Evolutionary conservation across 306 rosid species (phyloP), one percentile per base, ranked within the genome.

Genomic region (Vigna reflexopilosa): DNA sequence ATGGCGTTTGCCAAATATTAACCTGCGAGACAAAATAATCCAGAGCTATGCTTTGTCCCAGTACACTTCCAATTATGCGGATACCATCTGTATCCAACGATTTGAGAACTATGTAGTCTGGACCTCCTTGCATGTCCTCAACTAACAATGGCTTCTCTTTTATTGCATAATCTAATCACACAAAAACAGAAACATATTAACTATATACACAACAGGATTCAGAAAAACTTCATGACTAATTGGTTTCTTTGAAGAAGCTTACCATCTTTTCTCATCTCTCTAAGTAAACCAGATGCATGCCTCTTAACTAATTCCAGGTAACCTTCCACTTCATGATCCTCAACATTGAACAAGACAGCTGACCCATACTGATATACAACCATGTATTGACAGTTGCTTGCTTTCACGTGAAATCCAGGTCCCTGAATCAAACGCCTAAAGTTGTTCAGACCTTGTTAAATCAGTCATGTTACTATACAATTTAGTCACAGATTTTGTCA

Each of bases 11-110:
- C 13, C 71, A 15, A 34, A 61, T 75, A 72, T 38, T 73, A 71
- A 93, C 99, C 98, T 95, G 99, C 5, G 99, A 95, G 72, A 95
- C 98, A 85, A 95, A 93, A 86, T 95, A 95, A 83, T 95, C 99
- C 82, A 95, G 90, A 59, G 98, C 99, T 87, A 93, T 95, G 81
- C 99, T 95, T 89, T 93, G 99, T 75, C 99, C 98, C 28, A 95
- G 85, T 36, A 95, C 99, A 75, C 98, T 95, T 77, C 97, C 98
- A 79, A 95, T 93, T 64, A 95, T 88, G 49, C 98, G 97, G 78
- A 93, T 87, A 76, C 95, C 89, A 73, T 95, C 98, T 2, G 92
- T 89, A 79, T 95, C 98, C 87, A 95, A 85, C 20, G 87, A 82
- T 77, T 88, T 95, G 47, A 95, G 93, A 74, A 88, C 95, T 77